Conservation (phyloP, 2,329 filamentous ascomycete genomes). For the Fusarium sp. region DNA sequence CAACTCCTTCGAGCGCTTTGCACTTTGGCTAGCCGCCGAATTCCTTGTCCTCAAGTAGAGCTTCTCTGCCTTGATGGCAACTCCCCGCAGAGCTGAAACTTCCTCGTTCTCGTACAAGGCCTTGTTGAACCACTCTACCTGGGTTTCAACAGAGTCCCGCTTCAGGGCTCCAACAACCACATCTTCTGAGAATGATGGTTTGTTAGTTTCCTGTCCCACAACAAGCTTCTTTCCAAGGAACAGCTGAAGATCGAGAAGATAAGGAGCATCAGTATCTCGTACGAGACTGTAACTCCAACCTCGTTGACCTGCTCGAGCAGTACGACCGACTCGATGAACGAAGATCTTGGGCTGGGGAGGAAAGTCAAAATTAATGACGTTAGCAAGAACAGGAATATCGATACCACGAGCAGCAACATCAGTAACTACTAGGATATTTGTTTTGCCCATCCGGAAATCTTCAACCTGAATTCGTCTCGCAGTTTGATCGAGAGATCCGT, state of each 20-base stretch:
- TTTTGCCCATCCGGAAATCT: slow-evolving; percentile 85
- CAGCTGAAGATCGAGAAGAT: slow-evolving; percentile 91
- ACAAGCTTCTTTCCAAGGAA: slow-evolving; percentile 90
- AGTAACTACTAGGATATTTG: slow-evolving; percentile 94
- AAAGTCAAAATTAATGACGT: slow-evolving; percentile 99
- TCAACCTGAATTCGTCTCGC: slow-evolving; percentile 93
- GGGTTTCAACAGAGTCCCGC: slow-evolving; percentile 78
- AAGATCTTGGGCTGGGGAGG: slow-evolving; percentile 97
- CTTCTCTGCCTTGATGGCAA: slow-evolving; percentile 90
- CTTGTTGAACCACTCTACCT: slow-evolving; percentile 87
- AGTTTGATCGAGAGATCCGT: slow-evolving; percentile 93
- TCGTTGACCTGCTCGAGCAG: slow-evolving; percentile 89
- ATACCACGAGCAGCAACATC: slow-evolving; percentile 97
- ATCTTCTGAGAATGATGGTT: slow-evolving; percentile 81
- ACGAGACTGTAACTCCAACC: slow-evolving; percentile 98
- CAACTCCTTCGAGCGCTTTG: slow-evolving; percentile 85
- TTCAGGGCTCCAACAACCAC: slow-evolving; percentile 84
- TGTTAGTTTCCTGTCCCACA: slow-evolving; percentile 74
- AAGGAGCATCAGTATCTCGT: slow-evolving; percentile 87
- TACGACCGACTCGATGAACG: slow-evolving; percentile 95
- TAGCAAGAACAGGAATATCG: slow-evolving; percentile 94
- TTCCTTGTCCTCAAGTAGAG: slow-evolving; percentile 92
- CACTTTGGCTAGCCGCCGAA: slow-evolving; percentile 89
- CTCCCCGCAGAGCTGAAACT: slow-evolving; percentile 75
- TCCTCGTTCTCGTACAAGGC: slow-evolving; percentile 81